Conservation (phyloP, 805 yeast genomes). For the Metschnikowia peoriensis region DNA sequence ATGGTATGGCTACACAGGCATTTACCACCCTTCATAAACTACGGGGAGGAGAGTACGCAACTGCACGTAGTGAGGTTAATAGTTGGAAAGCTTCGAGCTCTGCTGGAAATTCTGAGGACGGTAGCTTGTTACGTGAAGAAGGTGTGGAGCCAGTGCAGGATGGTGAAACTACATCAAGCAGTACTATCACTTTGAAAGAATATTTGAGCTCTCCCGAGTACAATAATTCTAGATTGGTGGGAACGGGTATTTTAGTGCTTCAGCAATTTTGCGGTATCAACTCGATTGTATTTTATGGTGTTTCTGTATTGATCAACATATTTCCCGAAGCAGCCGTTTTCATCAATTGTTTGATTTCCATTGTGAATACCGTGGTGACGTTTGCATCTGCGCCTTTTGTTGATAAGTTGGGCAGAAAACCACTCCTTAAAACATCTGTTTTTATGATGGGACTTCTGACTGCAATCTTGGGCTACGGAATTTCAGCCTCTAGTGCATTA, state of each 20-base stretch:
- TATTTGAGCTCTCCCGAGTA: conserved; percentile 55
- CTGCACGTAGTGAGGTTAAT: conserved; percentile 36
- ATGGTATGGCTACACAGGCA: conserved; percentile 46
- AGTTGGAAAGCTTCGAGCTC: conserved; percentile 26
- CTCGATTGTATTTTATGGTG: conserved; percentile 91
- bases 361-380: conserved; percentile 73
- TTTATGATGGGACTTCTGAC: conserved; percentile 66
- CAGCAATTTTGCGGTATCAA: conserved; percentile 95
- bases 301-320: conserved; percentile 67
- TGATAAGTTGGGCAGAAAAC: conserved; percentile 75
- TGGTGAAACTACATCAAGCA: background rate
- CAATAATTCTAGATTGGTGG: conserved; percentile 57
- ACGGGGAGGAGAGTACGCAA: conserved; percentile 39
- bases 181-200: conserved; percentile 25
- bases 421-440: conserved; percentile 65
- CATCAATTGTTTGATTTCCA: conserved; percentile 74
- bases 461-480: conserved; percentile 63
- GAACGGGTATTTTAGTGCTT: conserved; percentile 70
- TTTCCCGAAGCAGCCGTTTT: conserved; percentile 70
- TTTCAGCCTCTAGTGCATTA: conserved; percentile 44
- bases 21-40: conserved; percentile 33
- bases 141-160: conserved; percentile 11
- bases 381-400: conserved; percentile 69
- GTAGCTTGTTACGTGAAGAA: conserved; percentile 19
- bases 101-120: conserved; percentile 14